Conservation (phyloP, 2,329 filamentous ascomycete species). For the Exophiala sp. region DNA sequence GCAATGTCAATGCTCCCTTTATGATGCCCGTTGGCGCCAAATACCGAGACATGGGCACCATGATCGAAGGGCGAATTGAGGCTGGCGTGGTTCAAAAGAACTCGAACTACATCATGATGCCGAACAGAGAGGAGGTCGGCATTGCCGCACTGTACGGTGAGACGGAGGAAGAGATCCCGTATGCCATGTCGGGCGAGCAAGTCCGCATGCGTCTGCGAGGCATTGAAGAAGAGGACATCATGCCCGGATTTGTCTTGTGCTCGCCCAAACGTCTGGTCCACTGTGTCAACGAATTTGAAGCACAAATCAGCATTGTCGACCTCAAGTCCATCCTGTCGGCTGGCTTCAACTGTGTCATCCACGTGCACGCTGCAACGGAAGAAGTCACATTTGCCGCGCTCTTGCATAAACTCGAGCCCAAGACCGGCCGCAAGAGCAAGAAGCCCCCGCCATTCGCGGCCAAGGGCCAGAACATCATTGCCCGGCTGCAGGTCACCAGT, state of each 20-base stretch:
- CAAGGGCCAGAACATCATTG: slow-evolving; percentile 77
- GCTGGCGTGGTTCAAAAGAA: slow-evolving; percentile 90
- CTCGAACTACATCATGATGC: slow-evolving; percentile 85
- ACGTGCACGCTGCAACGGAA: slow-evolving; percentile 95
- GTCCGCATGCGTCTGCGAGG: slow-evolving; percentile 86
- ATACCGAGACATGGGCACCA: slow-evolving; percentile 94
- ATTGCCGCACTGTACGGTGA: slow-evolving; percentile 87
- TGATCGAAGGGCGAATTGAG: slow-evolving; percentile 96
- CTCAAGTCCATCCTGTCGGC: slow-evolving; percentile 89
- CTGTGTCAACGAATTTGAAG: slow-evolving; percentile 83
- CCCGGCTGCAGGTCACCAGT: slow-evolving; percentile 78
- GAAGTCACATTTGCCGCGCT: slow-evolving; percentile 87
- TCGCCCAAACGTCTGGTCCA: slow-evolving; percentile 90
- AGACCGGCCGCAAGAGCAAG: slow-evolving; percentile 90
- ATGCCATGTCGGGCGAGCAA: slow-evolving; percentile 88
- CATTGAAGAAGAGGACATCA: slow-evolving; percentile 93
- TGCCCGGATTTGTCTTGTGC: slow-evolving; percentile 93
- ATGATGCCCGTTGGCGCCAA: slow-evolving; percentile 98
- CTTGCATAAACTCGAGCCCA: slow-evolving; percentile 91
- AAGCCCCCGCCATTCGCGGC: slow-evolving; percentile 83
- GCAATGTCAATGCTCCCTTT: slow-evolving; percentile 94
- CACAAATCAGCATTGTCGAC: slow-evolving; percentile 91
- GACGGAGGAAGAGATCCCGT: slow-evolving; percentile 81
- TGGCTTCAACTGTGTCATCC: slow-evolving; percentile 95
- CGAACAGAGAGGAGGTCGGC: slow-evolving; percentile 74